These are phyloP conservation scores for Fusarium tjaetaba DNA, from an alignment of 2,329 filamentous ascomycete genomes.

Conservation along the genomic window DNA sequence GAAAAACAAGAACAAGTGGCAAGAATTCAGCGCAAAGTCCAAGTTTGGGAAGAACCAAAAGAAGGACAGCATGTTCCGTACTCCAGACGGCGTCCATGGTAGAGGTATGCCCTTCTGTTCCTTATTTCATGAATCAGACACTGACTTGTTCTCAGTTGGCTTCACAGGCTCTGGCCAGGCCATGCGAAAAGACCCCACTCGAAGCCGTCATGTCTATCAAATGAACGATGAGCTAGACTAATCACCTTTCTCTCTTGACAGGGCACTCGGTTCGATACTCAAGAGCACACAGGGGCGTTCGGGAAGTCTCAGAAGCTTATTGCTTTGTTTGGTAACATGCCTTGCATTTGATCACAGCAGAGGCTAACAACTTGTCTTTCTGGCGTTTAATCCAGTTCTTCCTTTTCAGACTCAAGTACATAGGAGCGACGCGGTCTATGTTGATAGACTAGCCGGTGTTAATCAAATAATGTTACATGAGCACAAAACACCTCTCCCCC, in stretches of 20 bases:
- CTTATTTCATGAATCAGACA: neutral
- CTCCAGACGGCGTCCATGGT: constrained; percentile 84
- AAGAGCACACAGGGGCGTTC: constrained; percentile 39
- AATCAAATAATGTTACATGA: constrained; percentile 37
- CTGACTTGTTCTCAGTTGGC: constrained; percentile 72
- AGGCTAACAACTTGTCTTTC: constrained; percentile 54
- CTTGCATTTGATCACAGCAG: constrained; percentile 48
- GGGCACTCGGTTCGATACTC: constrained; percentile 33
- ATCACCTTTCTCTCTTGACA: constrained; percentile 47
- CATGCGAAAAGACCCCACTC: constrained; percentile 91
- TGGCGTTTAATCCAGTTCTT: constrained; percentile 40
- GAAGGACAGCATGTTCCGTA: constrained; percentile 98
- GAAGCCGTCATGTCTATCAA: constrained; percentile 87
- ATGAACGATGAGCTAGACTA: constrained; percentile 78
- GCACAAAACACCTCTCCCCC: constrained; percentile 3
- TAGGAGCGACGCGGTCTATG: constrained; percentile 30
- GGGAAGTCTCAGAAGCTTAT: constrained; percentile 38
- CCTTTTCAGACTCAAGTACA: constrained; percentile 33
- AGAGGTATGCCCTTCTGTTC: constrained; percentile 69
- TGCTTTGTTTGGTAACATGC: constrained; percentile 51
- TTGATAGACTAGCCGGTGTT: constrained; percentile 21
- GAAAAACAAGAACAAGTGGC: constrained; percentile 91
- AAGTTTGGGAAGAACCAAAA: constrained; percentile 75
- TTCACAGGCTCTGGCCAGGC: constrained; percentile 95
- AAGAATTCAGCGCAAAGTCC: constrained; percentile 85